Base-by-base conservation (phyloP, 768 basidiomycete species). In the Podaxis mareebaensis region DNA sequence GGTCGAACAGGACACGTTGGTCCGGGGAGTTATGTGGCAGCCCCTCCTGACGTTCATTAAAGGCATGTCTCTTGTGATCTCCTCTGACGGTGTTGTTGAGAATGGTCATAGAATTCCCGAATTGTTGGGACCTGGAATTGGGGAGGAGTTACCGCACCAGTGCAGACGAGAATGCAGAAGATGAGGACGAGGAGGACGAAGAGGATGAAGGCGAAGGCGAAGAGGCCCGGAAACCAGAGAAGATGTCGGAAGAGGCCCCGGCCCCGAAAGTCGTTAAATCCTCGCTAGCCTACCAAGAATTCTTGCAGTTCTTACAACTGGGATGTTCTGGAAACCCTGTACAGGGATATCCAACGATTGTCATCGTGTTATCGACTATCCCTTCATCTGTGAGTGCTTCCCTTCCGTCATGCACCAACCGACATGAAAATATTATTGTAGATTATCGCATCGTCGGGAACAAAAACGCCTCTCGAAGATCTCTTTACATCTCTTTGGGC, bases 401-500 rank as follows among this genome's bases (percentile, higher is more conserved):
- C 8, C 15, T 33, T 33, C 17, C 8, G 36, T 58, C 7, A 69
- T 30, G 42, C 22, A 54, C 58, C 61, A 53, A 8, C 57, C 42
- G 40, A 42, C 44, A 36, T 57, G 20, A 33, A 30, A 30, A 2
- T 22, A 8, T 10, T 11, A 36, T 33, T 26, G 8, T 54, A 79
- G 74, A 75, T 75, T 39, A 68, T 78, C 39, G 71, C 71, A 13
- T 73, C 71, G 3, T 63, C 68, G 10, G 61, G 55, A 20, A 63
- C 63, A 10, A 60, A 68, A 39, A 60, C 72, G 48, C 76, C 72
- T 56, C 71, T 89, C 2, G 67, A 77, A 2, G 79, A 81, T 30
- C 76, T 96, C 48, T 91, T 94, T 70, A 75, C 79, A 0, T 85
- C 92, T 0, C 87, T 98, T 68, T 97, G 95, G 94, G 83, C 87